Base-by-base conservation (phyloP, 805 yeast genomes). In the Monosporozyma unispora region DNA sequence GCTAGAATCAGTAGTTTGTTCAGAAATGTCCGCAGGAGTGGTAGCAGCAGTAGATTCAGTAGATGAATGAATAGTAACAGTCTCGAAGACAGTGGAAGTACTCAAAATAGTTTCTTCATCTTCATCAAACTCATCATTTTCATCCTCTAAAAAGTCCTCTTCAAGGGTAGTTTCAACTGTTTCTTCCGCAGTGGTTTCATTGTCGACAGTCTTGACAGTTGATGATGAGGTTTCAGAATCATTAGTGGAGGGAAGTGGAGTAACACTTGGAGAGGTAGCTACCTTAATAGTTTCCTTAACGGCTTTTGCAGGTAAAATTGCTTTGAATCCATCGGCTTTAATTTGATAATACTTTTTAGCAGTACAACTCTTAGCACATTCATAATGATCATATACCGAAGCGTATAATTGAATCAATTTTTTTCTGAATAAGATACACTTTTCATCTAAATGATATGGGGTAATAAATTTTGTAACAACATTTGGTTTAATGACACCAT, bases 401-500 rank as follows among this genome's bases (percentile, higher is more conserved):
- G 12, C 9, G 4, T 22, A 10, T 21, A 21, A 10, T 21, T 21
- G 25, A 21, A 21, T 14, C 27, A 16, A 39, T 21, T 39, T 39
- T 39, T 39, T 27, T 39, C 42, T 39, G 12, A 19, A 10, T 3
- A 11, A 14, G 22, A 39, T 21, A 12, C 39, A 44, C 16, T 21
- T 44, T 2, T 7, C 28, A 21, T 44, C 28, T n/a, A 44, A 21
- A 9, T 31, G 18, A 14, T 29, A 44, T 19, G 46, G 46, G 10
- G 19, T 11, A 4, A 44, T 25, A 9, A 46, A 4, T 16, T 46
- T 46, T 3, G 42, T 28, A 10, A 29, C 27, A 16, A 52, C 22
- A 22, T 44, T 37, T 6, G 58, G 56, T 41, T 43, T 50, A 10
- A 57, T 22, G 23, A 49, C 41, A 19, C 52, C 51, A 27, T 48